Evolutionary conservation across 371 early-diverging fungal genomes (phyloP).

Genomic region (Haplosporangium sp.): DNA sequence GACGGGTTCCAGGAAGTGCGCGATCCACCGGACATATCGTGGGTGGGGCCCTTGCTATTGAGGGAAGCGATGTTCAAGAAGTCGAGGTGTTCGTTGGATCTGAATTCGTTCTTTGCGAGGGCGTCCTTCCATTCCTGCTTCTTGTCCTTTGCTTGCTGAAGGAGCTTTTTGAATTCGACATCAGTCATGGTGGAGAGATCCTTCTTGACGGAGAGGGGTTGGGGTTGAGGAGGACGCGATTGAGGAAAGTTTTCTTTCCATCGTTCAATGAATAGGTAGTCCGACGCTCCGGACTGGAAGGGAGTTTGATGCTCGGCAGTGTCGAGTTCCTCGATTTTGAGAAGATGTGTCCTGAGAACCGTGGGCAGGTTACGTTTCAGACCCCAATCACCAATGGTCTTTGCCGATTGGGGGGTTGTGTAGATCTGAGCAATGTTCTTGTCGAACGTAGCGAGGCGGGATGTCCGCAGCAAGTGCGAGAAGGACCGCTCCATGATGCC

Average conservation of each 20-base stretch:
- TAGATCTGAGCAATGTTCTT: constrained; percentile 78
- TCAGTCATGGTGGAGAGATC: constrained; percentile 64
- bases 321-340: constrained; percentile 73
- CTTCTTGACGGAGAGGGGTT: constrained; percentile 45
- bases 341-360: constrained; percentile 68
- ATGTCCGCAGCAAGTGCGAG: constrained; percentile 74
- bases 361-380: constrained; percentile 80
- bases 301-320: constrained; percentile 80
- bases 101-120: constrained; percentile 50
- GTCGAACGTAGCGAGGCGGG: constrained; percentile 79
- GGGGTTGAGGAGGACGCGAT: constrained; percentile 64
- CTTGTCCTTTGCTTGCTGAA: constrained; percentile 61
- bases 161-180: constrained; percentile 68
- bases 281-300: constrained; percentile 69
- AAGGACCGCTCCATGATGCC: constrained; percentile 77
- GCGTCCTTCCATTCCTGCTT: constrained; percentile 65
- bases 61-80: constrained; percentile 58
- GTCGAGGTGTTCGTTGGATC: constrained; percentile 55
- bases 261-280: constrained; percentile 65
- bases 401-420: constrained; percentile 64
- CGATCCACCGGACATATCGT: too few relatives aligned
- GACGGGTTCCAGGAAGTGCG: too few relatives aligned
- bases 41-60: constrained; percentile 26
- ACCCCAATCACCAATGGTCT: constrained; percentile 80
- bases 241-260: constrained; percentile 80